phyloP scores from a whole-genome alignment of 2,329 filamentous ascomycete species.

The Truncatella angustata region DNA sequence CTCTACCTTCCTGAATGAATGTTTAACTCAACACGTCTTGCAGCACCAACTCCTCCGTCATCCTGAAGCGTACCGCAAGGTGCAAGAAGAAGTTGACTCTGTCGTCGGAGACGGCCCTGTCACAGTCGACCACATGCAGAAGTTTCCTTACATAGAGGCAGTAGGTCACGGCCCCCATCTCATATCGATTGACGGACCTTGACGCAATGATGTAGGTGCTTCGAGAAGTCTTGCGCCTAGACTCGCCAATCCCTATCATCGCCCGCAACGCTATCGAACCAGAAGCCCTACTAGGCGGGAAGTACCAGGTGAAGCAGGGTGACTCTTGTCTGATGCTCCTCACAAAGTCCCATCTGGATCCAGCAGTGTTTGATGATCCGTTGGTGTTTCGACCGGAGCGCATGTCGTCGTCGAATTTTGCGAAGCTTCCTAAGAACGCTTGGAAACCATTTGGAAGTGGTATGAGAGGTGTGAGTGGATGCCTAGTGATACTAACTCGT shows the following conservation, averaged over 20 bases:
- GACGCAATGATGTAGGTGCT: conserved; percentile 31
- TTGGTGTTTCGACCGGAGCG: conserved; percentile 58
- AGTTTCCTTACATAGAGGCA: conserved; percentile 52
- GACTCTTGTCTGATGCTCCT: conserved; percentile 42
- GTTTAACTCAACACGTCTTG: neutral
- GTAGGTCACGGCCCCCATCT: conserved; percentile 4
- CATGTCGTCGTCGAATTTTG: conserved; percentile 55
- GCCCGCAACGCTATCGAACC: conserved; percentile 39
- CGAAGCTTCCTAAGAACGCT: conserved; percentile 26
- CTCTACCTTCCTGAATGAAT: neutral
- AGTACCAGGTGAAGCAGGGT: conserved; percentile 48
- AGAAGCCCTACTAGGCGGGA: conserved; percentile 47
- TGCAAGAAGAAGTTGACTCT: conserved; percentile 51
- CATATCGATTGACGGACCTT: no score
- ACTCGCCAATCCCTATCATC: conserved; percentile 49
- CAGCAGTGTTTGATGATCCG: conserved; percentile 56
- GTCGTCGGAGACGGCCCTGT: conserved; percentile 46
- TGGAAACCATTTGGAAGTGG: conserved; percentile 57
- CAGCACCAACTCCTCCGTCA: conserved; percentile 47
- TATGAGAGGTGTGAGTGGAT: conserved; percentile 32
- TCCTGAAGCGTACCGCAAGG: conserved; percentile 43
- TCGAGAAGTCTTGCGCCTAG: conserved; percentile 52
- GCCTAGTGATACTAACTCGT: no score
- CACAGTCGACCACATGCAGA: conserved; percentile 43
- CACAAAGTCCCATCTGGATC: conserved; percentile 51